Conservation (phyloP, 2,329 filamentous ascomycete species). For the Colletotrichum chrysophilum region DNA sequence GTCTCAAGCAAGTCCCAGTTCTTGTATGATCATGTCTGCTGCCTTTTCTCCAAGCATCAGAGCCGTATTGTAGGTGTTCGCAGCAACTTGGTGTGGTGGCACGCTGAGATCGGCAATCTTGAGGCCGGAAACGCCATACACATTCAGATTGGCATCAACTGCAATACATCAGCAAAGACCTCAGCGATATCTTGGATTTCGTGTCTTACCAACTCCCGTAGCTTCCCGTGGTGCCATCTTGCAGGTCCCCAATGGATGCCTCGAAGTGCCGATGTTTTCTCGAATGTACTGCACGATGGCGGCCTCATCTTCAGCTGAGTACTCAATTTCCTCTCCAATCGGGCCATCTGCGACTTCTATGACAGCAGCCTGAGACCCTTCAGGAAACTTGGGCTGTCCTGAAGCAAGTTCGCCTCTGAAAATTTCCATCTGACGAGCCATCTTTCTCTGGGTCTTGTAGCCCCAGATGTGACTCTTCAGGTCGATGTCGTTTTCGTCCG, state of each 20-base stretch:
- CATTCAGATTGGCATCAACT: constrained; percentile 42
- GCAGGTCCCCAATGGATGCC: constrained; percentile 51
- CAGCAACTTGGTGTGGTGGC: constrained; percentile 42
- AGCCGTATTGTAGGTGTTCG: constrained; percentile 55
- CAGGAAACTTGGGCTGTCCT: constrained; percentile 49
- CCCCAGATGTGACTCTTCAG: constrained; percentile 66
- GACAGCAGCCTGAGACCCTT: constrained; percentile 44
- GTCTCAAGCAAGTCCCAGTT: constrained; percentile 30
- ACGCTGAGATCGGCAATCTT: constrained; percentile 47
- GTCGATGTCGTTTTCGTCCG: constrained; percentile 54
- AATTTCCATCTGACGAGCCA: constrained; percentile 59
- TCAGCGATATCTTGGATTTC: not conserved
- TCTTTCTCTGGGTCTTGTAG: constrained; percentile 69
- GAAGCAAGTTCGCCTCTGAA: constrained; percentile 52
- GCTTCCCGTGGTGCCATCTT: constrained; percentile 47
- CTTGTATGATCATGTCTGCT: constrained; percentile 43
- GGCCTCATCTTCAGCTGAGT: constrained; percentile 54
- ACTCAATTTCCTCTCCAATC: constrained; percentile 41
- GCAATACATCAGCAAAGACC: constrained; percentile 13
- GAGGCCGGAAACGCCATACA: constrained; percentile 45
- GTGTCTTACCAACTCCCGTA: constrained; percentile 25
- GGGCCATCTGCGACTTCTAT: not conserved
- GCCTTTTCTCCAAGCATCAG: constrained; percentile 50
- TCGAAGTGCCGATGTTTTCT: constrained; percentile 44
- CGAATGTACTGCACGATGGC: constrained; percentile 51